Conservation (phyloP, 176 grass and related monocot species). For the Oryza punctata region DNA sequence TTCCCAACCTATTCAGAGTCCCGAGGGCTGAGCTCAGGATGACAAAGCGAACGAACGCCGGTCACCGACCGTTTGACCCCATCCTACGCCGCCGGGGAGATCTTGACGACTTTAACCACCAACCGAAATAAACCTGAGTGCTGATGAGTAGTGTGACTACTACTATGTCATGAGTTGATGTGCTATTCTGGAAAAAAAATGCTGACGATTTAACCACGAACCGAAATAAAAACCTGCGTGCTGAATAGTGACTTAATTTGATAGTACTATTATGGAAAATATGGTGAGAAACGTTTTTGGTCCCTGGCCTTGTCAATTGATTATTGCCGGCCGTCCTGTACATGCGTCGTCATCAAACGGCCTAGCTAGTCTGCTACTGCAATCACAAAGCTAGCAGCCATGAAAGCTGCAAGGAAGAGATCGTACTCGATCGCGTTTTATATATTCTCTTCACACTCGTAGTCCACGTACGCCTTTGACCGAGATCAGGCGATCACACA, state of each 20-base stretch:
- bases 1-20: conserved; percentile 6
- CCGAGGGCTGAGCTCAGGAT: conserved; percentile 10
- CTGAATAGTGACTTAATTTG: background rate
- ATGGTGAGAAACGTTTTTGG: background rate
- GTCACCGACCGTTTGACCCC: background rate
- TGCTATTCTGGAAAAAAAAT: too few species aligned
- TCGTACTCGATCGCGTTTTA: background rate
- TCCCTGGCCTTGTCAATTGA: background rate
- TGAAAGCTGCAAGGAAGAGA: background rate
- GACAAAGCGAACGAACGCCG: background rate
- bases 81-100: background rate
- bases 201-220: too few species aligned
- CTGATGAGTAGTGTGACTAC: too few species aligned
- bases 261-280: background rate
- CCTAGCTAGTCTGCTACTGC: background rate
- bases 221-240: background rate
- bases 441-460: conserved; percentile 18
- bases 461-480: background rate
- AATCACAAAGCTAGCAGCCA: background rate
- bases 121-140: too few species aligned
- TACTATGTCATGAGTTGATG: too few species aligned
- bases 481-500: background rate
- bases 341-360: background rate
- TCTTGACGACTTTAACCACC: background rate
- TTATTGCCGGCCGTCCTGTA: background rate